Base-by-base conservation (phyloP, 2,329 filamentous ascomycete genomes). In the Nothophaeocryptopus gaeumannii region DNA sequence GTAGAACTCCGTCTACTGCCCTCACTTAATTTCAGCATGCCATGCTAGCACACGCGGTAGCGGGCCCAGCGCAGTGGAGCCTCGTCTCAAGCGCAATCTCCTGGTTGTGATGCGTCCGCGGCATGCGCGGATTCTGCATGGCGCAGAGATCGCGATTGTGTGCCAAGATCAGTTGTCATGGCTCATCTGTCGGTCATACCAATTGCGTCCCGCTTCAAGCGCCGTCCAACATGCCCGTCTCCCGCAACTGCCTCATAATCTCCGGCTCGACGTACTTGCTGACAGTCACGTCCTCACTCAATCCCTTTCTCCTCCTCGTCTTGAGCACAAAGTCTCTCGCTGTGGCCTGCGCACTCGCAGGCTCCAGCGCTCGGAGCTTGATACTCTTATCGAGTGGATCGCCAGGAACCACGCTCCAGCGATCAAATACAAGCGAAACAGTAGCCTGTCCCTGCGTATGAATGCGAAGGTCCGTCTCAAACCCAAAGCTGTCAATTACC, bases 251-350 rank as follows among this genome's bases (percentile, higher is more conserved):
- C 69, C 86, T 84, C 74, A 95, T 95, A 54, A 97, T 83, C 69
- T 97, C 93, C 1, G 90, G 89, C 75, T 99, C 93, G 58, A 99
- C 75, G 73, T 97, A 99, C 67, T 95, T 96, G 69, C 89, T 90
- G 48, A 97, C 90, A 29, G 87, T 92, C 35, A 97, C 89, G 69
- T 97, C 93, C 75, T 97, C 93, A 55, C 89, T 92, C 55, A 99
- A 71, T 1, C 93, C 93, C 79, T 99, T 99, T 60, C 93, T 82
- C 64, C 90, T 78, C 60, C 93, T 81, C 8, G 93, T 99, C 81
- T 99, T 99, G 55, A 97, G 80, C 46, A 97, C 91, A 71, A 99
- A 97, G 70, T 99, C 93, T 54, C 93, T 80, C 1, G 93, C 93
- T 41, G 91, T 95, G 15, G 88, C 90, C 74, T 95, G 89, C 44